phyloP scores from a whole-genome alignment of 306 rosid genomes.

The Vigna unguiculata region DNA sequence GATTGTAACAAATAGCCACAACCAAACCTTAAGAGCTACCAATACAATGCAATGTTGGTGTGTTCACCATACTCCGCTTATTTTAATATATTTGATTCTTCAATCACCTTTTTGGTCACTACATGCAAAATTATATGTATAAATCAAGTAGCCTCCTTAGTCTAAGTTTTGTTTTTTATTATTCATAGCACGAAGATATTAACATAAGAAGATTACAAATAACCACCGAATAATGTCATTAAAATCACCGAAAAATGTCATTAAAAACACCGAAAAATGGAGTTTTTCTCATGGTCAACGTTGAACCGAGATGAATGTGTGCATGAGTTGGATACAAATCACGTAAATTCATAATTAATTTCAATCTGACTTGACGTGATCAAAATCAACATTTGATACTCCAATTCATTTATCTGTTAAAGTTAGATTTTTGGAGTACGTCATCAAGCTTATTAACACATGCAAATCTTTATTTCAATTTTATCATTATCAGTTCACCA shows the following conservation, averaged over 20 bases:
- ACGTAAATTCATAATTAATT: neutral
- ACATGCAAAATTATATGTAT: neutral
- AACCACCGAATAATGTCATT: neutral
- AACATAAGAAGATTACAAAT: neutral
- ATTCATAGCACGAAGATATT: neutral
- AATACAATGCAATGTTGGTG: constrained; percentile 4
- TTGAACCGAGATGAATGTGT: neutral
- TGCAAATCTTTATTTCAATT: neutral
- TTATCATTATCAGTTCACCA: neutral
- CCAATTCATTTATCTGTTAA: neutral
- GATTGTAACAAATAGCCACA: neutral
- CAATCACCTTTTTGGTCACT: neutral
- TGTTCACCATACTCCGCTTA: constrained; percentile 9
- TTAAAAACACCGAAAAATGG: neutral
- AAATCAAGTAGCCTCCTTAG: neutral
- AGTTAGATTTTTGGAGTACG: neutral
- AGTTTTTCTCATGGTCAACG: neutral
- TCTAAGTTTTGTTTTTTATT: neutral
- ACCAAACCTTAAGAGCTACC: neutral
- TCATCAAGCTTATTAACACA: neutral
- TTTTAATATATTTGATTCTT: neutral
- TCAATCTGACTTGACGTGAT: neutral
- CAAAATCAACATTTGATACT: neutral
- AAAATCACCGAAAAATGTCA: neutral
- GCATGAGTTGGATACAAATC: neutral